A percentile compares a stretch with the other conserved stretches of the same genome.
Conservation (phyloP, 2,329 filamentous ascomycete species). For the Hysterium pulicare region DNA sequence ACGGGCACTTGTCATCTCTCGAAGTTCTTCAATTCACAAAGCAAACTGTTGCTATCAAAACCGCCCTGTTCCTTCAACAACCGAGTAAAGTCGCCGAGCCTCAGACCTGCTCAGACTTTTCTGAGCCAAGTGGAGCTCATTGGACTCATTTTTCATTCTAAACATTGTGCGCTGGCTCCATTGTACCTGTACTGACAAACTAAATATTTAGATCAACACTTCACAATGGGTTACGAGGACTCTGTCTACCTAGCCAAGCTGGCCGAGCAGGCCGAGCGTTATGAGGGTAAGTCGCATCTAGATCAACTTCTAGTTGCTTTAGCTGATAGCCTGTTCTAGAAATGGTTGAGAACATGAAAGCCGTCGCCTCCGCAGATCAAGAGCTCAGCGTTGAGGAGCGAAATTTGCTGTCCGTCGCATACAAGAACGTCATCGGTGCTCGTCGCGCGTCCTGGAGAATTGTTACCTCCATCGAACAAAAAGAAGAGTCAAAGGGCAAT, state of each 20-base stretch:
- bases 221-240: conserved; percentile 98
- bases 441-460: conserved; percentile 98
- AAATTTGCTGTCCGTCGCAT: conserved; percentile 94
- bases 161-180: not conserved
- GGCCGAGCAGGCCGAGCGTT: conserved; percentile 99
- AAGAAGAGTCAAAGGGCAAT: conserved; percentile 99
- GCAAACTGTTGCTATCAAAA: not conserved
- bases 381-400: conserved; percentile 80
- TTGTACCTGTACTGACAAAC: not conserved
- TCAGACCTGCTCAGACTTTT: not conserved
- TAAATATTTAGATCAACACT: conserved; percentile 29
- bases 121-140: conserved; percentile 7
- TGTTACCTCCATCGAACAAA: conserved; percentile 97
- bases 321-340: conserved; percentile 54
- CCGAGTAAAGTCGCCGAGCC: no score
- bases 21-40: not conserved
- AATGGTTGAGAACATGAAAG: conserved; percentile 99
- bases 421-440: conserved; percentile 98
- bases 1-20: conserved; percentile 9
- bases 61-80: no score
- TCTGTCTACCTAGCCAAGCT: conserved; percentile 99
- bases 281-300: conserved; percentile 69
- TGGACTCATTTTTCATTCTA: conserved; percentile 1
- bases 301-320: not conserved
- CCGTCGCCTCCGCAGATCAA: conserved; percentile 77